A percentile compares a stretch with the other conserved stretches of the same genome.
phyloP scores from a whole-genome alignment of 495 filamentous ascomycete genomes.

The Letharia columbiana region DNA sequence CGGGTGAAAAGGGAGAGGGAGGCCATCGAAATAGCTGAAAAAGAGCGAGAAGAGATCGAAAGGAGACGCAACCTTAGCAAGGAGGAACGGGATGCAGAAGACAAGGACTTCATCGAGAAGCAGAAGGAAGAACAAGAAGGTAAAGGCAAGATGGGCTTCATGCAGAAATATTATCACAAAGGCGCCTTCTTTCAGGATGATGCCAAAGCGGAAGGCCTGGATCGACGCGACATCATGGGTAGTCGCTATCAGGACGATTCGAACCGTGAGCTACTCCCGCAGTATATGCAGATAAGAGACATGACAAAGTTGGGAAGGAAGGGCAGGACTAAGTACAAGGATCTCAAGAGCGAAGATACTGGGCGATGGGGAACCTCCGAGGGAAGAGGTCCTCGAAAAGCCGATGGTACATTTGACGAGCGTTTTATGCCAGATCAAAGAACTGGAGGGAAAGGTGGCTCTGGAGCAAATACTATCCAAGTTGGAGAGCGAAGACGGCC shows the following conservation, averaged over 20 bases:
- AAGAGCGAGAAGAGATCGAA: slow-evolving; percentile 83
- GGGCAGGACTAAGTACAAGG: slow-evolving; percentile 80
- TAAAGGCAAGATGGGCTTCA: slow-evolving; percentile 76
- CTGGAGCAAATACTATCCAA: slow-evolving; percentile 43
- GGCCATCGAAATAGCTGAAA: slow-evolving; percentile 73
- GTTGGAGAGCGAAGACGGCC: slow-evolving; percentile 33
- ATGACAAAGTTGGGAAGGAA: slow-evolving; percentile 91
- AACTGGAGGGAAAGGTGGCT: slow-evolving; percentile 34
- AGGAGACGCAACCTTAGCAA: slow-evolving; percentile 76
- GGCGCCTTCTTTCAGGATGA: slow-evolving; percentile 92
- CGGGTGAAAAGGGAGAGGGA: slow-evolving; percentile 79
- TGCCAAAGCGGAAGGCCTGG: slow-evolving; percentile 60
- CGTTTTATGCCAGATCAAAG: slow-evolving; percentile 60
- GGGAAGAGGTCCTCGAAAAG: slow-evolving; percentile 41
- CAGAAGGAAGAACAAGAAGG: slow-evolving; percentile 83
- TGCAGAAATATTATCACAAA: slow-evolving; percentile 97
- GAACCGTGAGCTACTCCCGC: slow-evolving; percentile 72
- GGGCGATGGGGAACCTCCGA: slow-evolving; percentile 67
- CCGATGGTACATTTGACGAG: slow-evolving; percentile 50
- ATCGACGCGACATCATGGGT: slow-evolving; percentile 73
- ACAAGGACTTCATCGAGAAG: slow-evolving; percentile 62
- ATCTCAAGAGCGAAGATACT: slow-evolving; percentile 87
- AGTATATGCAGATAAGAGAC: slow-evolving; percentile 90
- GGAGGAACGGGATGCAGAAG: slow-evolving; percentile 81
- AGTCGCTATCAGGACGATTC: slow-evolving; percentile 67